phyloP scores from a whole-genome alignment of 352 stramenopile genomes.

The Globisporangium heterothallicum region DNA sequence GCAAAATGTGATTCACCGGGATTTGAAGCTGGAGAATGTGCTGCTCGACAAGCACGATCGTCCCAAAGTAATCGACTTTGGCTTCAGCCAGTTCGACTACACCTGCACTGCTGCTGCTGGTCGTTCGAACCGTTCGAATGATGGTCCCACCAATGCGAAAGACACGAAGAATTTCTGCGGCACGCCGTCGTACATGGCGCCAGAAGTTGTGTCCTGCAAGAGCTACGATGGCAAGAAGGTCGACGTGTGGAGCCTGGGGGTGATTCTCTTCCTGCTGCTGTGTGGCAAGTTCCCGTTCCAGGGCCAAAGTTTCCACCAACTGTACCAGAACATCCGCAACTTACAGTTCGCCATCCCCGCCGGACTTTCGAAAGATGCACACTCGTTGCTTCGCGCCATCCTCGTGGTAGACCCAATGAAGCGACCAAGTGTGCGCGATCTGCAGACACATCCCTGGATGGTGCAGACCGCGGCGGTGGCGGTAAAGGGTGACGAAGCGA shows the following conservation, averaged over 20 bases:
- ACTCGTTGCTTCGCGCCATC: constrained; percentile 38
- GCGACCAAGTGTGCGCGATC: constrained; percentile 24
- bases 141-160: constrained; percentile 22
- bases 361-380: constrained; percentile 29
- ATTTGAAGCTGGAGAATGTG: constrained; percentile 78
- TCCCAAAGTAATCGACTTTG: constrained; percentile 60
- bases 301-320: constrained; percentile 35
- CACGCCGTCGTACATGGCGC: constrained; percentile 75
- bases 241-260: constrained; percentile 58
- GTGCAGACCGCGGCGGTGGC: too few species aligned
- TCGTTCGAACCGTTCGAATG: too few species aligned
- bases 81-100: constrained; percentile 59
- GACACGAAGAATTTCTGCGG: constrained; percentile 71
- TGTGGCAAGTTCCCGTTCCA: constrained; percentile 83
- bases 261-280: constrained; percentile 43
- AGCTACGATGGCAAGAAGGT: constrained; percentile 47
- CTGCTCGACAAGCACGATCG: constrained; percentile 34
- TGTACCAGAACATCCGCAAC: constrained; percentile 33
- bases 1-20: constrained; percentile 57
- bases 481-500: too few species aligned
- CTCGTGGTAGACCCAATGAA: constrained; percentile 37
- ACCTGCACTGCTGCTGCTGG: too few species aligned
- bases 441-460: constrained; percentile 41
- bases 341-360: constrained; percentile 13
- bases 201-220: constrained; percentile 52